These are phyloP conservation scores for Pelargonium fulgidum DNA, from an alignment of 441 rosid genomes.

Conservation along the genomic window DNA sequence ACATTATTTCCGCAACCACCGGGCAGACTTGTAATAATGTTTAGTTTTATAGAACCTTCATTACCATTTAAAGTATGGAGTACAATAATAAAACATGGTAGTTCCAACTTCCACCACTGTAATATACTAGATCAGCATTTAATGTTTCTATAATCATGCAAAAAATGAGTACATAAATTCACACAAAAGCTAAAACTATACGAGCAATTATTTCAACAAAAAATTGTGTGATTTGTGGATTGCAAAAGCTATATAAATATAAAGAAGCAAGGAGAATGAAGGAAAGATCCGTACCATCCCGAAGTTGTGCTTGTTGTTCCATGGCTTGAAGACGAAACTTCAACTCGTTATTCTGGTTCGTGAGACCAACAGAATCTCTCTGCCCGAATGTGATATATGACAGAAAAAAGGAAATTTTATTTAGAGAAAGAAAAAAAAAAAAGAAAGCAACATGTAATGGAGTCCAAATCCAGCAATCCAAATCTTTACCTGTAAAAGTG, in stretches of 20 bases:
- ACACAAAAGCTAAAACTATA: neutral
- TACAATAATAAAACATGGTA: neutral
- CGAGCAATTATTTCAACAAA: neutral
- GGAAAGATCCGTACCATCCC: conserved; percentile 53
- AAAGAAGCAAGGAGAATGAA: neutral
- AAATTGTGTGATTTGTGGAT: too few species aligned
- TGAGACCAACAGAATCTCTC: conserved; percentile 89
- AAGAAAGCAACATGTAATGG: neutral
- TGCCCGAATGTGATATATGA: conserved; percentile 21
- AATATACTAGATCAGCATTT: neutral
- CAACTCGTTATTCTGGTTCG: conserved; percentile 83
- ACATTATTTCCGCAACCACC: too few species aligned
- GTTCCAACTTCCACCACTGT: neutral
- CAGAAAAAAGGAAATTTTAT: conserved; percentile 7
- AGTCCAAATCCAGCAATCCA: conserved; percentile 7
- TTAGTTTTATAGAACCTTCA: neutral
- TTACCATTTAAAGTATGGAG: neutral
- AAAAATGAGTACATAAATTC: neutral
- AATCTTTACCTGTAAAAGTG: conserved; percentile 65
- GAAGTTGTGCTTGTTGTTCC: conserved; percentile 94
- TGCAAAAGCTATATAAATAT: neutral
- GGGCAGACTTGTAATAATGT: neutral
- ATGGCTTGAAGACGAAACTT: conserved; percentile 95
- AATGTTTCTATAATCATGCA: neutral
- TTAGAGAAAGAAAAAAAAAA: neutral